phyloP scores from a whole-genome alignment of 805 yeast species.

The Myxozyma udenii region DNA sequence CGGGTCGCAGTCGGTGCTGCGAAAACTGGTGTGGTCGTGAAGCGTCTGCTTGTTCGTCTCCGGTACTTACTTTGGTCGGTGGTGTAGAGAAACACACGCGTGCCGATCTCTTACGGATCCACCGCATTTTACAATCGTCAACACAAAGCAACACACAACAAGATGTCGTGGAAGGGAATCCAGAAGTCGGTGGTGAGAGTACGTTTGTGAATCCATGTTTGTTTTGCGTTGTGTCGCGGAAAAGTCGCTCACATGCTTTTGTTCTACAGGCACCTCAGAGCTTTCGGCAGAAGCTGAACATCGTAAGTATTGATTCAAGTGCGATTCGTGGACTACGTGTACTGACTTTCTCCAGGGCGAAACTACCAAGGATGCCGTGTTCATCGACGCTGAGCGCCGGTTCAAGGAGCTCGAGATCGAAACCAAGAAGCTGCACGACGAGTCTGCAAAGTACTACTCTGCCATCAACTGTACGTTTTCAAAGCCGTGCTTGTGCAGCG shows the following conservation, averaged over 20 bases:
- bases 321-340: background rate
- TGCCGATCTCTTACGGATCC: too few species aligned
- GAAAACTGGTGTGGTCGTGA: too few species aligned
- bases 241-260: background rate
- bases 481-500: background rate
- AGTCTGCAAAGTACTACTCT: constrained; percentile 81
- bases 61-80: too few species aligned
- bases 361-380: constrained; percentile 76
- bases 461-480: constrained; percentile 69
- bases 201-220: constrained; percentile 1
- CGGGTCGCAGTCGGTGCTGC: too few species aligned
- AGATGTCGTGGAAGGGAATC: constrained; percentile 32
- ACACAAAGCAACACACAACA: too few species aligned
- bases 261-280: constrained; percentile 67
- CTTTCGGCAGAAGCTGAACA: constrained; percentile 84
- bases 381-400: constrained; percentile 92
- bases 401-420: constrained; percentile 88
- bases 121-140: too few species aligned
- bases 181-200: constrained; percentile 30
- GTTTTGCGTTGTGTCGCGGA: background rate
- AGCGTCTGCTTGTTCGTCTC: too few species aligned
- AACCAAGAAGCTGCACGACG: constrained; percentile 84
- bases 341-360: constrained; percentile 36
- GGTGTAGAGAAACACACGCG: too few species aligned
- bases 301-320: constrained; percentile 49